Evolutionary conservation across 306 rosid genomes (phyloP), one percentile per base, ranked within the genome.

Genomic region (Crotalaria pallida): DNA sequence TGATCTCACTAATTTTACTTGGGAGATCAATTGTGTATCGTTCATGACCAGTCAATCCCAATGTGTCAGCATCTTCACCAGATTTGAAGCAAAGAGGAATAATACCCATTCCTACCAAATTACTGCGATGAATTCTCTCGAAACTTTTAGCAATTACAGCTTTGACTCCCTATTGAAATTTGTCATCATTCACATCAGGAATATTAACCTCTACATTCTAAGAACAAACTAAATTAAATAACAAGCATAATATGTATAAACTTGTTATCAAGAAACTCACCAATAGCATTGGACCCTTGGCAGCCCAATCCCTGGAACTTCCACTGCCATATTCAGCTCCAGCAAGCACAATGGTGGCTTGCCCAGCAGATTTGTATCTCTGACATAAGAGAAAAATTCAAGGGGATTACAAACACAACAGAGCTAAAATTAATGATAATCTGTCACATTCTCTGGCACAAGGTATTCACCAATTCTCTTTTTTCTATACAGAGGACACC

Each of bases 241-340:
- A n/a, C 44, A 26, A 22, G 31, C 29, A 38, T 12, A 41, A 41
- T 41, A 41, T 41, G 7, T 8, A 33, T 41, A 11, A 43, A 45
- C 33, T 11, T 45, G 1, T 36, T 10, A 57, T 47, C 74, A 22
- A 41, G 62, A 68, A 62, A 79, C 88, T 84, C 72, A 94, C 96
- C 89, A 90, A 78, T 67, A 94, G 79, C 98, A 94, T 90, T 66
- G 97, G 98, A 56, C 98, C 97, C 92, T 93, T 93, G 53, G 97
- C 98, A 11, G 98, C 96, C 96, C 96, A 93, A 79, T 93, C 97
- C 53, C 96, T 77, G 50, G 96, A 93, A 82, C 98, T 93, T 78
- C 96, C 94, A 21, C 92, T 93, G 15, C 98, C 97, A 73, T 93
- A 90, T 82, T 93, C 97, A 1, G 94, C 96, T 63, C 97, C 97